A percentile compares a stretch with the other conserved stretches of the same genome.
phyloP scores from a whole-genome alignment of 495 filamentous ascomycete species.

The Penicillium dipodomyicola region DNA sequence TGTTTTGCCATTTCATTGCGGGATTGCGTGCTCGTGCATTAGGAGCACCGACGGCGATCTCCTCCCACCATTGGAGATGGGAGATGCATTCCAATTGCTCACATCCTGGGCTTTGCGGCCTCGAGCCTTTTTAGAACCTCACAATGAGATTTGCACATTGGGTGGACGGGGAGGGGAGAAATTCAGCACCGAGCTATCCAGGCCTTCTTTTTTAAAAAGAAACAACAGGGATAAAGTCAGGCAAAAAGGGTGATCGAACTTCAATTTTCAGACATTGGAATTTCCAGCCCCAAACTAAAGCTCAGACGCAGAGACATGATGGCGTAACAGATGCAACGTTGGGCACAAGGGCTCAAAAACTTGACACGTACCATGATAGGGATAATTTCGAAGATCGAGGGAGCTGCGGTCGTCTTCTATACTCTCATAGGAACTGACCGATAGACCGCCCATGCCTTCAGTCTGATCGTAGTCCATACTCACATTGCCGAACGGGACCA shows the following conservation, averaged over 20 bases:
- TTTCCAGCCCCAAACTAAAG: not conserved
- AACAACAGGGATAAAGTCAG: not conserved
- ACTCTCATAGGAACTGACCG: conserved; percentile 51
- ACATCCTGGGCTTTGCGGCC: not conserved
- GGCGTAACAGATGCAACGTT: conserved; percentile 43
- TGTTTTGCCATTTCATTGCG: conserved; percentile 36
- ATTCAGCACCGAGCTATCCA: not conserved
- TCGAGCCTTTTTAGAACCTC: not conserved
- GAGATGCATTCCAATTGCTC: not conserved
- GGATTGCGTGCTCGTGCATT: conserved; percentile 46
- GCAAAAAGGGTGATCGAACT: not conserved
- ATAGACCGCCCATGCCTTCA: conserved; percentile 48
- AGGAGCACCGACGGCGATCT: conserved; percentile 23
- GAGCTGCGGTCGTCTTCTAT: conserved; percentile 47
- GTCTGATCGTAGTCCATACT: conserved; percentile 50
- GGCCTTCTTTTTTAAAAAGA: not conserved
- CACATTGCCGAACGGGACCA: conserved; percentile 38
- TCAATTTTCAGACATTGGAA: conserved; percentile 3
- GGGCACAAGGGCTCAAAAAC: conserved; percentile 23
- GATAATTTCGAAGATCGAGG: conserved; percentile 45
- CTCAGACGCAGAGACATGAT: conserved; percentile 30
- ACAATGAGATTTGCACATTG: not conserved
- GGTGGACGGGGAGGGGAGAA: not conserved
- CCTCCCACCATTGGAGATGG: conserved; percentile 14
- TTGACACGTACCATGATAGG: conserved; percentile 43